Conservation (phyloP, 768 basidiomycete species). For the Pleurotus pulmonarius region DNA sequence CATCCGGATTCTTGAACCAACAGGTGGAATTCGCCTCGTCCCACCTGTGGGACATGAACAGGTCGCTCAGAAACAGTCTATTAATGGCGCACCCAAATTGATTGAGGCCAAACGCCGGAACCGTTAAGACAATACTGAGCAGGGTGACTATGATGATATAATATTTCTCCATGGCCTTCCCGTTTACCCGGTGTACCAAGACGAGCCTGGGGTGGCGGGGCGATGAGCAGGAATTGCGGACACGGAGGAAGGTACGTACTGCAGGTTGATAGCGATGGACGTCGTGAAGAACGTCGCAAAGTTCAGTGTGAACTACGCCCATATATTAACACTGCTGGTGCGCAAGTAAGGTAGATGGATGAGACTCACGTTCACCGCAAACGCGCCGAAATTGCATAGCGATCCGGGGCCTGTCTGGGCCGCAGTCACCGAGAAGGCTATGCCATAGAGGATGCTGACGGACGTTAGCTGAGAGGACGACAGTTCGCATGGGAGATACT, state of each 20-base stretch:
- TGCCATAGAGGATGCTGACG: constrained; percentile 18
- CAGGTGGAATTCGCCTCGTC: constrained; percentile 14
- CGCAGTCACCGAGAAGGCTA: constrained; percentile 14
- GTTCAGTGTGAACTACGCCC: constrained; percentile 12
- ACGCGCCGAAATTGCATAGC: constrained; percentile 17
- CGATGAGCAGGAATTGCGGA: background rate
- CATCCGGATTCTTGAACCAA: constrained; percentile 18
- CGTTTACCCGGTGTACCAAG: constrained; percentile 20
- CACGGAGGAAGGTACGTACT: constrained; percentile 12
- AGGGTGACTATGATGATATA: constrained; percentile 17
- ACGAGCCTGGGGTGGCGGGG: constrained; percentile 14
- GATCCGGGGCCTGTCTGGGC: constrained; percentile 6
- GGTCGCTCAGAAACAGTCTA: background rate
- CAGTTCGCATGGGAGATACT: background rate
- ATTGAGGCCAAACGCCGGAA: constrained; percentile 17
- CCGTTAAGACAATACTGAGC: constrained; percentile 12
- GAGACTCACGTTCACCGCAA: constrained; percentile 16
- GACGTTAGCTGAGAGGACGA: too few species aligned
- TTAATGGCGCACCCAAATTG: constrained; percentile 19
- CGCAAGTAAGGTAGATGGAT: too few species aligned
- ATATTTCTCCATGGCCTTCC: constrained; percentile 22
- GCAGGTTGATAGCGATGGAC: constrained; percentile 22
- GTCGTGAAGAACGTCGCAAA: constrained; percentile 21
- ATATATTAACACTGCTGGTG: too few species aligned
- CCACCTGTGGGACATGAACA: constrained; percentile 9